Base-by-base conservation (phyloP, 805 yeast genomes). In the Myxozyma udenii region DNA sequence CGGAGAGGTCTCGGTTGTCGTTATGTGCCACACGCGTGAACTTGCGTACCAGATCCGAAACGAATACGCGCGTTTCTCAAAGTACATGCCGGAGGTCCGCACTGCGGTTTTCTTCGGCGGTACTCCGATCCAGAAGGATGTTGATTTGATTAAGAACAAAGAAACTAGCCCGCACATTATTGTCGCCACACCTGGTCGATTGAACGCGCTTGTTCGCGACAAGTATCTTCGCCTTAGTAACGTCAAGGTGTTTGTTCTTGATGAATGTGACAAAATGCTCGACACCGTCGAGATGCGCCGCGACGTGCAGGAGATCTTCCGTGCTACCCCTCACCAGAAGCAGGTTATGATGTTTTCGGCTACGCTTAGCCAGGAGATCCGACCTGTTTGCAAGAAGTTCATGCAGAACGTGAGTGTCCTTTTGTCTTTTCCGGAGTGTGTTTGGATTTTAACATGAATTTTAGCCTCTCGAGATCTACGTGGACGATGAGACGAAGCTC, bases 261-360 rank as follows among this genome's bases (percentile, higher is more conserved):
- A 91, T 71, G 98, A 91, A 78, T 93, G 98, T 83, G 98, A 91
- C 77, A 89, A 90, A 75, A 98, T 91, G 51, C 79, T 91, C 71
- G 98, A 93, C 76, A 76, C 82, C 50, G 32, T 53, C 9, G 64
- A 62, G 42, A 91, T 91, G 98, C 87, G 98, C 78, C 84, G 96
- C 71, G 98, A 91, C 68, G 96, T 91, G 53, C 98, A 91, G 78
- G 98, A 91, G 69, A 86, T 93, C 61, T 91, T 93, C 83, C 84
- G 96, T 72, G 87, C 87, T 56, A 91, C 98, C 46, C 98, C 98
- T 61, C 95, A 87, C 74, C 96, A 91, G 71, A 91, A 91, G 74
- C 98, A 91, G 77, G 98, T 93, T 51, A 90, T 93, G 98, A 91
- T 91, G 96, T 91, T 91, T 73, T 86, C 96, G 55, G 98, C 98